Percentiles rank a stretch among this genome's conserved stretches.
Conservation (phyloP, 108 stramenopile species). For the Cyclotella atomus region DNA sequence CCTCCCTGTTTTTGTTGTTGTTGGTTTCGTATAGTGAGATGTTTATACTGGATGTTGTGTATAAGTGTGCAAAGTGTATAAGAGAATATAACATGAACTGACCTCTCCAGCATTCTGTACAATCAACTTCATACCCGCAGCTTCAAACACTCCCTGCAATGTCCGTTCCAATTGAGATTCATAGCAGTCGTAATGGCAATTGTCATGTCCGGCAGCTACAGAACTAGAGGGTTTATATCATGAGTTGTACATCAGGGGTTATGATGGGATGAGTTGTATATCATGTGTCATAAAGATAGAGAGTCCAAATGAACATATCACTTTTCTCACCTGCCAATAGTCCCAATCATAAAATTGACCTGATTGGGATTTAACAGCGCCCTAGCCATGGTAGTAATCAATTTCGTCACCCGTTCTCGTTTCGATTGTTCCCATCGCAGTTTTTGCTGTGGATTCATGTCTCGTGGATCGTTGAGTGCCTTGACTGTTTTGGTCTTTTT, state of each 20-base stretch:
- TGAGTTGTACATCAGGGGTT: not conserved
- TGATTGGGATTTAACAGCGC: slow-evolving; percentile 53
- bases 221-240: too few species aligned
- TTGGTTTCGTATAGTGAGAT: not conserved
- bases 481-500: slow-evolving; percentile 31
- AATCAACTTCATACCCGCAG: slow-evolving; percentile 41
- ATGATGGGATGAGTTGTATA: not conserved
- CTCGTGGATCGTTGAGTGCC: slow-evolving; percentile 13
- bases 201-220: slow-evolving; percentile 61
- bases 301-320: not conserved
- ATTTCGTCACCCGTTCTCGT: slow-evolving; percentile 37
- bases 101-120: slow-evolving; percentile 59
- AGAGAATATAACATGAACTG: not conserved
- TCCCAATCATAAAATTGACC: slow-evolving; percentile 44
- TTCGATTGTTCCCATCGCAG: slow-evolving; percentile 5
- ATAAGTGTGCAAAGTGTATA: too few species aligned
- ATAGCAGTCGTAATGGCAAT: slow-evolving; percentile 57
- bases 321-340: slow-evolving; percentile 38
- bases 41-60: not conserved
- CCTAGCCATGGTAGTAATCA: slow-evolving; percentile 51
- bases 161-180: slow-evolving; percentile 53
- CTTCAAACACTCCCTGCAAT: slow-evolving; percentile 31
- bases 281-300: not conserved
- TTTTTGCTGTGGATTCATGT: slow-evolving; percentile 18
- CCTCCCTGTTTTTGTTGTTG: slow-evolving; percentile 30